These are phyloP conservation scores for Viola pubescens DNA, from an alignment of 441 rosid species.

Conservation along the genomic window DNA sequence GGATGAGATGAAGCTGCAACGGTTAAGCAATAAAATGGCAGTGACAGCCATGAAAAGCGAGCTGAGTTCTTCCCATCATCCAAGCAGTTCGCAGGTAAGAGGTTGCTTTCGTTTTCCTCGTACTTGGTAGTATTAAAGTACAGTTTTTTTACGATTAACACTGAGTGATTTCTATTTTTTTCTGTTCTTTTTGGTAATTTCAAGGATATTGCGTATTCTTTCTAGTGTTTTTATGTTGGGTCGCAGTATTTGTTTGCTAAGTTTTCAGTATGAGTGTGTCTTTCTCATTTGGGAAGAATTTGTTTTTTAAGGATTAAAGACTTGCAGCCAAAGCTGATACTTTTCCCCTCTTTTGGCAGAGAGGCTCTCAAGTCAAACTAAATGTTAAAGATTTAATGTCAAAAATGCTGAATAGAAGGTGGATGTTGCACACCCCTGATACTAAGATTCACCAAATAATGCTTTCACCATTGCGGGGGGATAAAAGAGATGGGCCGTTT, in stretches of 20 bases:
- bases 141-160: background rate
- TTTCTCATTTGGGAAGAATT: no score
- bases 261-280: no score
- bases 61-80: background rate
- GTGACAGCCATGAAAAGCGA: constrained; percentile 16
- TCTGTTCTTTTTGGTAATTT: background rate
- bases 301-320: no score
- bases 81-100: constrained; percentile 11
- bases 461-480: constrained; percentile 24
- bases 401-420: constrained; percentile 54
- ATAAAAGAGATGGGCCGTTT: constrained; percentile 17
- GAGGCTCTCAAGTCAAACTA: constrained; percentile 20
- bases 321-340: background rate
- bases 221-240: no score
- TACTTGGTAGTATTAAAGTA: no score
- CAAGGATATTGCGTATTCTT: no score
- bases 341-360: constrained; percentile 24
- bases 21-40: constrained; percentile 17
- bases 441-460: constrained; percentile 45
- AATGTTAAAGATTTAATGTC: constrained; percentile 29
- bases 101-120: no score
- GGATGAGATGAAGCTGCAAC: constrained; percentile 33
- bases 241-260: no score
- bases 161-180: background rate
- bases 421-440: constrained; percentile 54